These are phyloP conservation scores for Phytophthora agathidicida DNA, from an alignment of 352 stramenopile species.

Conservation along the genomic window DNA sequence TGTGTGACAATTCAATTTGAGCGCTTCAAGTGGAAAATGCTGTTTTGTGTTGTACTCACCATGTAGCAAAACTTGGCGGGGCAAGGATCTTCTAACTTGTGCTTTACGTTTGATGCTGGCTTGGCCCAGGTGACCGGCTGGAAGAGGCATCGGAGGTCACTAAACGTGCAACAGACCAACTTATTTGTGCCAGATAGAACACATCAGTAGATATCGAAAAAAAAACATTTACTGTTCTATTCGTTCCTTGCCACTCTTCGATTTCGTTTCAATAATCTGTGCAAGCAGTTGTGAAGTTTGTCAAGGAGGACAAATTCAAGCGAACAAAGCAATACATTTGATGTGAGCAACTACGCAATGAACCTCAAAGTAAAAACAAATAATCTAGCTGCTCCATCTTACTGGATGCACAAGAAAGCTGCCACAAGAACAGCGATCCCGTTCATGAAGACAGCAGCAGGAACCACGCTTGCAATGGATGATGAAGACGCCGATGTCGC, in stretches of 20 bases:
- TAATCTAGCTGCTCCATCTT: constrained; percentile 16
- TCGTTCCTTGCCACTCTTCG: too few species aligned
- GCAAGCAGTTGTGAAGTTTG: background rate
- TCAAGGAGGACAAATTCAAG: background rate
- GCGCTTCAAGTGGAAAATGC: background rate
- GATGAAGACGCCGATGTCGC: constrained; percentile 22
- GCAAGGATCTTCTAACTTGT: too few species aligned
- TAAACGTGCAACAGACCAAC: too few species aligned
- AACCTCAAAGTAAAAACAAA: constrained; percentile 13
- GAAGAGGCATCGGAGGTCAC: too few species aligned
- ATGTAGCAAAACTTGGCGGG: too few species aligned
- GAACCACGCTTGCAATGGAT: constrained; percentile 22
- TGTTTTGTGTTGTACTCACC: background rate
- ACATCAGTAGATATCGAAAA: too few species aligned
- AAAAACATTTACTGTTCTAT: too few species aligned
- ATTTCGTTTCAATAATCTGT: constrained; percentile 14
- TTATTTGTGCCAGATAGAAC: too few species aligned
- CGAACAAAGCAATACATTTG: constrained; percentile 24
- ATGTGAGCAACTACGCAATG: constrained; percentile 16
- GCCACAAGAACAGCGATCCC: constrained; percentile 24
- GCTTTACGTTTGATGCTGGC: too few species aligned
- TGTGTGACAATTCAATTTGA: too few species aligned
- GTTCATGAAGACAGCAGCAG: constrained; percentile 26
- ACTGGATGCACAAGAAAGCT: constrained; percentile 36
- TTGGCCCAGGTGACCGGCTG: too few species aligned